Percentiles rank a stretch among this genome's conserved stretches.
Evolutionary conservation across 352 stramenopile genomes (phyloP).

Genomic region (Phytophthora pistaciae): DNA sequence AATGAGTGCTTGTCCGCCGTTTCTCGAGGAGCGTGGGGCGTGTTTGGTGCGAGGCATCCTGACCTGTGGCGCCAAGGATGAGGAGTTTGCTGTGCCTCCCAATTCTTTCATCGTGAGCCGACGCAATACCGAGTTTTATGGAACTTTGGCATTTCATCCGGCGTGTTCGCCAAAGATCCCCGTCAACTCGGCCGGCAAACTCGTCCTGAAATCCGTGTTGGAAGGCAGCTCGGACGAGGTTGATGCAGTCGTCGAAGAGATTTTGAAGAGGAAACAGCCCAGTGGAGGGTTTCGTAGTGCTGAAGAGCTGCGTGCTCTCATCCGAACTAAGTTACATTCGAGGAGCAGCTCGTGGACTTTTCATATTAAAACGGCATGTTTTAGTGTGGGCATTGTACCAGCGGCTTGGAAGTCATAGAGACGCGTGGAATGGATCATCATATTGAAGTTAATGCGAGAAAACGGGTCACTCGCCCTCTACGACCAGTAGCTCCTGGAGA

Average conservation of each 20-base stretch:
- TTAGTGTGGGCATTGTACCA: no score
- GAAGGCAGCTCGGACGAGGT: background rate
- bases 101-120: background rate
- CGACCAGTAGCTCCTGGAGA: constrained; percentile 65
- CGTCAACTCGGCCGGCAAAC: background rate
- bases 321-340: no score
- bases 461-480: constrained; percentile 36
- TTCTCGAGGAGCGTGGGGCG: background rate
- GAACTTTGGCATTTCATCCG: background rate
- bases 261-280: background rate
- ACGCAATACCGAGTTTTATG: background rate
- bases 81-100: background rate
- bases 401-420: background rate
- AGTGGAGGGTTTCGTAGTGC: no score
- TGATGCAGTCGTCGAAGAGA: background rate
- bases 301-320: no score
- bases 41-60: background rate
- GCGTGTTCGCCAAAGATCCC: background rate
- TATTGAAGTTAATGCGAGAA: background rate
- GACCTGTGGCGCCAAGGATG: background rate
- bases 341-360: background rate
- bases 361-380: background rate
- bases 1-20: background rate
- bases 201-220: no score
- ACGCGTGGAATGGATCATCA: constrained; percentile 5